Conservation (phyloP, 2,329 filamentous ascomycete genomes). For the Verticillium longisporum region DNA sequence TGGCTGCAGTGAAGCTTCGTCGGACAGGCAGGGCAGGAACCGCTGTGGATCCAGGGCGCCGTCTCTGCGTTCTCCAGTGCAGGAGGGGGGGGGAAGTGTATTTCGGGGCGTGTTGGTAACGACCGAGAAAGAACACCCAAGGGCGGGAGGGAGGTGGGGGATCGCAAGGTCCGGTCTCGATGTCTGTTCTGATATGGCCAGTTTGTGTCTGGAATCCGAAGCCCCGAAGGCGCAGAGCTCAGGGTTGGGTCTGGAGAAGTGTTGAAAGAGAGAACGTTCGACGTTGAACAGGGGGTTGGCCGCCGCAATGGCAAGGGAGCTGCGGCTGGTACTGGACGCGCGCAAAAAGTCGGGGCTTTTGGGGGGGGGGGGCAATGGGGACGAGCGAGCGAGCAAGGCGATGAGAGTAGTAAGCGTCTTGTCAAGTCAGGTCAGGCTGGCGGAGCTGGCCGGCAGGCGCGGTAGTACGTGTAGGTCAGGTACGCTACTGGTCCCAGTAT, state of each 20-base stretch:
- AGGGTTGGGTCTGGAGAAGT: neutral
- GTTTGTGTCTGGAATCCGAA: neutral
- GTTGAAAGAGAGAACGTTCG: neutral
- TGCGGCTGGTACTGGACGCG: neutral
- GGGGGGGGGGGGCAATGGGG: neutral
- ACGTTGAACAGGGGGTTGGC: neutral
- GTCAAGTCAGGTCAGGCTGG: neutral
- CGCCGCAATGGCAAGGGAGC: neutral
- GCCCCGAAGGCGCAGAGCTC: neutral
- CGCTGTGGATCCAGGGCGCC: neutral
- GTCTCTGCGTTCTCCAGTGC: conserved; percentile 7
- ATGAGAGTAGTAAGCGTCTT: neutral
- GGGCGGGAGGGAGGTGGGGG: neutral
- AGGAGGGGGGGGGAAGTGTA: neutral
- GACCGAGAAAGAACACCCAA: neutral
- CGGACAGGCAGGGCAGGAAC: neutral
- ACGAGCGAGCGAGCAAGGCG: neutral
- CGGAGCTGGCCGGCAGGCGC: neutral
- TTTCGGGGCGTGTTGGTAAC: neutral
- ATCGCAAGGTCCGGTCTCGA: neutral
- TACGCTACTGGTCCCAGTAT: neutral
- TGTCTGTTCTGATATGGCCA: neutral
- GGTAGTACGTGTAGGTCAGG: neutral
- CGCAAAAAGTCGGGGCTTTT: neutral
- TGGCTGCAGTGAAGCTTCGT: neutral